Evolutionary conservation across 768 basidiomycete genomes (phyloP).

Genomic region (Amanita inopinata): DNA sequence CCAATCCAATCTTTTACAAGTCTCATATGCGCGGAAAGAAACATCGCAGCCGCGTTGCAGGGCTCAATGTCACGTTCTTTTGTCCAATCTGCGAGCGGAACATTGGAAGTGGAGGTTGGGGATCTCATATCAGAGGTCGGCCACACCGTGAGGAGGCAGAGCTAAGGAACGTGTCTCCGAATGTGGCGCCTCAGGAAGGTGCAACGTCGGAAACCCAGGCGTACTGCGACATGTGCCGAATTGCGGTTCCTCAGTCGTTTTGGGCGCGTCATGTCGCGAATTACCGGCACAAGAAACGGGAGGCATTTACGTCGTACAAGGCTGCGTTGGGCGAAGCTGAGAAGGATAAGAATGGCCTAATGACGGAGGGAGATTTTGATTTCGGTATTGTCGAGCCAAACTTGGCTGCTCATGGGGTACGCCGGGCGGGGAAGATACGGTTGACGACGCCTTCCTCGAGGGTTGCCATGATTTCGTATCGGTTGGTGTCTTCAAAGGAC

Average conservation of each 20-base stretch:
- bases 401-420: conserved; percentile 18
- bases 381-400: conserved; percentile 38
- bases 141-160: conserved; percentile 1
- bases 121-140: conserved; percentile 1
- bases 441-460: conserved; percentile 17
- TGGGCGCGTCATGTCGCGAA: conserved; percentile 27
- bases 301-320: conserved; percentile 29
- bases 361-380: conserved; percentile 34
- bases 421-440: conserved; percentile 12
- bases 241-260: conserved; percentile 13
- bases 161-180: background rate
- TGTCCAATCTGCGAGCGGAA: conserved; percentile 8
- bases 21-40: conserved; percentile 13
- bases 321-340: conserved; percentile 41
- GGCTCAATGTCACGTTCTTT: conserved; percentile 4
- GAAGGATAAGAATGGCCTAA: conserved; percentile 43
- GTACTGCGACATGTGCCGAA: conserved; percentile 22
- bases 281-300: conserved; percentile 25
- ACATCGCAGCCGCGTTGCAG: conserved; percentile 7
- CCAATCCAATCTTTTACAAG: conserved; percentile 10
- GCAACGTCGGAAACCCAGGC: background rate
- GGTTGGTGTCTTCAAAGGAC: conserved; percentile 3
- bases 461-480: conserved; percentile 6
- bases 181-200: conserved; percentile 14
- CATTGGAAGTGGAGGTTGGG: conserved; percentile 2